These are phyloP conservation scores for Babesia ovis DNA, from an alignment of 169 alveolate species.

Conservation along the genomic window DNA sequence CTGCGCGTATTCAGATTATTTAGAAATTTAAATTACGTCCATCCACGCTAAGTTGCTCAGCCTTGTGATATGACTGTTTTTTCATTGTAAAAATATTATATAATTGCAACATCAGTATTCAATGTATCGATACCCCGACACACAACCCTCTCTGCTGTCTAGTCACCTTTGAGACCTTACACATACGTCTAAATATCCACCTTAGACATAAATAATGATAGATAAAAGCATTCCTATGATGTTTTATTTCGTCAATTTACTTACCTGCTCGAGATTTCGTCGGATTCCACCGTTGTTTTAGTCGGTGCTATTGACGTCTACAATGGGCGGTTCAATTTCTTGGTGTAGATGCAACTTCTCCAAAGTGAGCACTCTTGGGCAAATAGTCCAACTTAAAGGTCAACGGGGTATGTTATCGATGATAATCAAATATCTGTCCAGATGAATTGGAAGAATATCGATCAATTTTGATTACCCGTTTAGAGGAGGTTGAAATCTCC, in stretches of 20 bases:
- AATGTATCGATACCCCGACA: constrained; percentile 6
- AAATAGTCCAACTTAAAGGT: constrained; percentile 43
- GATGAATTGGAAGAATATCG: constrained; percentile 46
- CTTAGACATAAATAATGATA: no score
- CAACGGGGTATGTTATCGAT: constrained; percentile 35
- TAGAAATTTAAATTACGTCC: constrained; percentile 1
- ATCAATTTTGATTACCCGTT: constrained; percentile 13
- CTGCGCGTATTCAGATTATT: neutral
- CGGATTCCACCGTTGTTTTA: no score
- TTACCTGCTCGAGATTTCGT: no score
- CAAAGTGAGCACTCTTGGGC: neutral
- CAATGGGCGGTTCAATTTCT: constrained; percentile 18
- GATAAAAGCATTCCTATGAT: no score
- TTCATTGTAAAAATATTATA: neutral
- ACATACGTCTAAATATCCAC: neutral
- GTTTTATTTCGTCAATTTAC: no score
- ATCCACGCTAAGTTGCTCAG: neutral
- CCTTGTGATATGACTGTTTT: neutral
- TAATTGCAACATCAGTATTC: no score
- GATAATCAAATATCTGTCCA: neutral
- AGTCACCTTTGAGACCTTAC: neutral
- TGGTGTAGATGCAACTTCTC: neutral
- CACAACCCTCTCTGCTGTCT: constrained; percentile 1
- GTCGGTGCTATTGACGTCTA: neutral
- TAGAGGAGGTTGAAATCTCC: constrained; percentile 9